Evolutionary conservation across 495 filamentous ascomycete genomes (phyloP).

Genomic region (Hyaloscypha bicolor): DNA sequence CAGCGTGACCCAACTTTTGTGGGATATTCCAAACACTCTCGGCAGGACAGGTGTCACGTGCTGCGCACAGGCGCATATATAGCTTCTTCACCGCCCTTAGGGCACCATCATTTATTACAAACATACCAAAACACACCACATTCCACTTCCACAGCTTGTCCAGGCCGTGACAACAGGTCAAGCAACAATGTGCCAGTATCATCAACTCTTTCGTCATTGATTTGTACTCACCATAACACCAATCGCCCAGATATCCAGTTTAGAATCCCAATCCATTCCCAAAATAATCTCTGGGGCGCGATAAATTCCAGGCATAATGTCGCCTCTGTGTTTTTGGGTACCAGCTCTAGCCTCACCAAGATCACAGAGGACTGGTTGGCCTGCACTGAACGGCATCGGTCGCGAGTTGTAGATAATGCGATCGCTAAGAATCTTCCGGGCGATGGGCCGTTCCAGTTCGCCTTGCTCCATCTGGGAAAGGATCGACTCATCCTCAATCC

Average conservation of each 20-base stretch:
- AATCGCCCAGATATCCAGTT: constrained; percentile 49
- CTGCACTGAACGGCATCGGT: constrained; percentile 25
- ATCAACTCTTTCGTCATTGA: constrained; percentile 24
- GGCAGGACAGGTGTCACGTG: too few species aligned
- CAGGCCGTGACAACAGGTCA: too few species aligned
- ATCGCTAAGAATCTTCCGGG: constrained; percentile 31
- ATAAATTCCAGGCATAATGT: constrained; percentile 47
- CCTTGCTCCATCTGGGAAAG: constrained; percentile 28
- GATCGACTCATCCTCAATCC: constrained; percentile 28
- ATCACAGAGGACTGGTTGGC: constrained; percentile 31
- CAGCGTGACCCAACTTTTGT: constrained; percentile 16
- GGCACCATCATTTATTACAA: too few species aligned
- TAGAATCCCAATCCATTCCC: constrained; percentile 45
- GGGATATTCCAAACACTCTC: constrained; percentile 18
- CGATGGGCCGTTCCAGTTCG: constrained; percentile 25
- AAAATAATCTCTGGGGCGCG: constrained; percentile 50
- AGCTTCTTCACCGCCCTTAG: too few species aligned
- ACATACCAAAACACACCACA: too few species aligned
- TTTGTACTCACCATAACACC: constrained; percentile 45
- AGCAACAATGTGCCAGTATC: constrained; percentile 20
- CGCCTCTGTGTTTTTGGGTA: constrained; percentile 23
- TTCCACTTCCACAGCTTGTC: too few species aligned
- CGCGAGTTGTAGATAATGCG: constrained; percentile 32
- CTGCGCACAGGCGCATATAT: too few species aligned
- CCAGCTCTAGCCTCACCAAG: constrained; percentile 31